Evolutionary conservation across 106 monocot genomes (phyloP).

Genomic region (Platanthera zijinensis): DNA sequence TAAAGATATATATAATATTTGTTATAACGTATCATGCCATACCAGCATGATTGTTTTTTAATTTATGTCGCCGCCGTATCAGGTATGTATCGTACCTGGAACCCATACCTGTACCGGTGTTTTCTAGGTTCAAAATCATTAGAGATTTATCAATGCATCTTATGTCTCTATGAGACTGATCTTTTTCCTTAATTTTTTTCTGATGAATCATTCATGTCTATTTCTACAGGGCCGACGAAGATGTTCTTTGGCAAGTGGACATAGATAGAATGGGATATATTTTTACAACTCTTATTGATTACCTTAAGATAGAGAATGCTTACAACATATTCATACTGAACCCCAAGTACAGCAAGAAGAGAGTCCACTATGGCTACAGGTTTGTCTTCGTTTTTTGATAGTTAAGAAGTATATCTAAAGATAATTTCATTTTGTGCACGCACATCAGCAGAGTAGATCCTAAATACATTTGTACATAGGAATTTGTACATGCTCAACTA

Average conservation of each 20-base stretch:
- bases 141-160: not conserved
- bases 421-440: not conserved
- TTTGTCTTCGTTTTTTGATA: conserved; percentile 19
- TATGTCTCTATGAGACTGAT: not conserved
- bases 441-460: not conserved
- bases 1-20: not conserved
- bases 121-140: not conserved
- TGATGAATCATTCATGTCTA: not conserved
- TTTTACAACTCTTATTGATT: conserved; percentile 61
- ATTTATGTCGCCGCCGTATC: no score
- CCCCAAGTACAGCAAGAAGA: conserved; percentile 44
- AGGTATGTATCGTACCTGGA: no score
- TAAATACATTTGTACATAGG: not conserved
- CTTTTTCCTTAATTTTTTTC: not conserved
- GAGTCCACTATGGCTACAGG: conserved; percentile 79
- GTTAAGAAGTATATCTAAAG: not conserved
- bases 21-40: not conserved
- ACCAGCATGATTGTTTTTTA: no score
- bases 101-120: not conserved
- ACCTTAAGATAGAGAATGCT: conserved; percentile 68
- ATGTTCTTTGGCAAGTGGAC: conserved; percentile 82
- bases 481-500: not conserved
- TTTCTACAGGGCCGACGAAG: conserved; percentile 47
- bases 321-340: conserved; percentile 95
- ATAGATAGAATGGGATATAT: conserved; percentile 71